Conservation (phyloP, 768 basidiomycete genomes). For the Tylopilus balloui region DNA sequence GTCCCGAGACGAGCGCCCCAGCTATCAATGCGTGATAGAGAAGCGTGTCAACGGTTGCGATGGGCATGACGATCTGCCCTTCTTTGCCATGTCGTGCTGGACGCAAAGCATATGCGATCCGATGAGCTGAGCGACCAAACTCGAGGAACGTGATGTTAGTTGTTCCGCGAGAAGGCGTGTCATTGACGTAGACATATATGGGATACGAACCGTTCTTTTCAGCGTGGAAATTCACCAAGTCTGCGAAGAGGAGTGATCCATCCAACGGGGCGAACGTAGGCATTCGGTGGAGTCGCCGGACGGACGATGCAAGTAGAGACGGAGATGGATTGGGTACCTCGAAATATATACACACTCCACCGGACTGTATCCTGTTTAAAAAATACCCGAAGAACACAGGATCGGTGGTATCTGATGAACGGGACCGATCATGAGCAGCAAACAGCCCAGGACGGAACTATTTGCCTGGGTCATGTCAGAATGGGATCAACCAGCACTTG, state of each 20-base stretch:
- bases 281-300: not conserved
- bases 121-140: constrained; percentile 30
- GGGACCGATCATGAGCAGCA: not conserved
- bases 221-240: constrained; percentile 24
- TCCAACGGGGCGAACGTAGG: constrained; percentile 17
- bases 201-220: constrained; percentile 13
- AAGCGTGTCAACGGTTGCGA: constrained; percentile 31
- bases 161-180: constrained; percentile 5
- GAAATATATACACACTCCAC: not conserved
- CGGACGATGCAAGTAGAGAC: not conserved
- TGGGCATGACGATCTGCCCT: constrained; percentile 29
- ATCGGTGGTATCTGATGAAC: not conserved
- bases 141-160: constrained; percentile 21
- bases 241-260: constrained; percentile 14
- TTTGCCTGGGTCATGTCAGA: too few relatives aligned
- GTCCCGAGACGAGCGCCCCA: constrained; percentile 28
- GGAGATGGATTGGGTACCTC: not conserved
- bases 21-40: constrained; percentile 25
- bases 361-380: too few relatives aligned
- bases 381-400: too few relatives aligned
- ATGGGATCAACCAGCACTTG: too few relatives aligned
- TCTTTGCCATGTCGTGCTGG: constrained; percentile 17
- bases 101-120: constrained; percentile 26
- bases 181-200: constrained; percentile 14
- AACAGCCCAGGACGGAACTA: not conserved